Evolutionary conservation across 2,329 filamentous ascomycete genomes (phyloP).

Genomic region (Waltergamsia citrina): DNA sequence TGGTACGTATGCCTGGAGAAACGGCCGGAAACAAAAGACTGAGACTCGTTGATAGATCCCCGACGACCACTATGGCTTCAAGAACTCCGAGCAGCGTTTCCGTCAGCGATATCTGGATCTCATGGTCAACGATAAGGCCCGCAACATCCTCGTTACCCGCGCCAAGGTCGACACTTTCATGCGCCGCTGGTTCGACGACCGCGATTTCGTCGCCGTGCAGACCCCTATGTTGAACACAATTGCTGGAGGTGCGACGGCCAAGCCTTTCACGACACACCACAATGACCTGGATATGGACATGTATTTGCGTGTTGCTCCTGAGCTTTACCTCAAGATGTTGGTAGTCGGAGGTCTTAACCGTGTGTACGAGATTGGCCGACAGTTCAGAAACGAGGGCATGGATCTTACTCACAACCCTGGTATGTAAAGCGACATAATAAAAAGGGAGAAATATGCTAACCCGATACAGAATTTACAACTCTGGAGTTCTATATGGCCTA

Average conservation of each 20-base stretch:
- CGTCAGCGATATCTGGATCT: conserved; percentile 91
- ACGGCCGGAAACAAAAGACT: too few relatives aligned
- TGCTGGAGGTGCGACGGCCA: conserved; percentile 89
- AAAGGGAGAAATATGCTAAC: too few relatives aligned
- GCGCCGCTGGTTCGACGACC: conserved; percentile 77
- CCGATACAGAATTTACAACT: conserved; percentile 74
- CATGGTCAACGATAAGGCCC: conserved; percentile 87
- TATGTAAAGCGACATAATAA: too few relatives aligned
- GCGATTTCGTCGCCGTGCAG: conserved; percentile 88
- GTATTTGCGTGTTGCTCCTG: conserved; percentile 89
- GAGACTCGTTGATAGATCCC: conserved; percentile 43
- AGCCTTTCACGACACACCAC: conserved; percentile 88
- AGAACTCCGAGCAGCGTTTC: conserved; percentile 88
- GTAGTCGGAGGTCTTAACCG: conserved; percentile 90
- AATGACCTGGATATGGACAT: conserved; percentile 94
- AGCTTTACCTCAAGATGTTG: conserved; percentile 92
- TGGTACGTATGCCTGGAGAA: conserved; percentile 41
- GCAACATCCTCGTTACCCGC: conserved; percentile 75
- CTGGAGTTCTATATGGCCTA: conserved; percentile 97
- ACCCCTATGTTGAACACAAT: conserved; percentile 97
- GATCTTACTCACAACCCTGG: conserved; percentile 71
- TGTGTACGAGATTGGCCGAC: conserved; percentile 91
- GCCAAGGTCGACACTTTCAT: conserved; percentile 85
- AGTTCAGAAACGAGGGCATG: conserved; percentile 84
- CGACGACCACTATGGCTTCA: conserved; percentile 86